Evolutionary conservation across 2,329 filamentous ascomycete genomes (phyloP).

Genomic region (Fusarium redolens): DNA sequence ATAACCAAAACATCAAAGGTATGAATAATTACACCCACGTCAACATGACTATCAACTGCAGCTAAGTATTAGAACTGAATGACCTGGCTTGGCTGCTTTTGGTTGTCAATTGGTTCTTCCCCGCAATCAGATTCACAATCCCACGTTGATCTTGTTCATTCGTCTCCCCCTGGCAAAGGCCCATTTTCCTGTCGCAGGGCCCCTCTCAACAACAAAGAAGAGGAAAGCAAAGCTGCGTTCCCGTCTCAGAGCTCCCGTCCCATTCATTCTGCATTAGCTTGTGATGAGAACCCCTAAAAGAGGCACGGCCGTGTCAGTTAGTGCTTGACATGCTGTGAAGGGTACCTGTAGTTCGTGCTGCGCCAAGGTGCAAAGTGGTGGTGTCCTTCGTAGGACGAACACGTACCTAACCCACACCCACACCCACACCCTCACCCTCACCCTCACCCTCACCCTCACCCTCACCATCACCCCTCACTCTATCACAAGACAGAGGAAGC

Average conservation of each 20-base stretch:
- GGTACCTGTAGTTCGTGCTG: slow-evolving; percentile 3
- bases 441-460: background rate
- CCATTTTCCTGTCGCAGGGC: slow-evolving; percentile 3
- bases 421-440: background rate
- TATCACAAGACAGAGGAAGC: slow-evolving; percentile 1
- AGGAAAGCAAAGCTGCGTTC: slow-evolving; percentile 9
- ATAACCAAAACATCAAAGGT: slow-evolving; percentile 6
- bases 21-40: slow-evolving; percentile 4
- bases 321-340: background rate
- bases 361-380: background rate
- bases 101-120: slow-evolving; percentile 10
- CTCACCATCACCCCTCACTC: background rate
- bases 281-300: slow-evolving; percentile 1
- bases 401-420: slow-evolving; percentile 5
- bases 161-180: slow-evolving; percentile 4
- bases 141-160: background rate
- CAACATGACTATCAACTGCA: slow-evolving; percentile 19
- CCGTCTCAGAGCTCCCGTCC: background rate
- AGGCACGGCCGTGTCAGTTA: background rate
- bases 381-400: slow-evolving; percentile 21
- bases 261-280: slow-evolving; percentile 22
- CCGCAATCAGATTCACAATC: slow-evolving; percentile 9
- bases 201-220: slow-evolving; percentile 9
- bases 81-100: slow-evolving; percentile 17
- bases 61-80: background rate